Conservation (phyloP, 768 basidiomycete species). For the Mycena alexandri region DNA sequence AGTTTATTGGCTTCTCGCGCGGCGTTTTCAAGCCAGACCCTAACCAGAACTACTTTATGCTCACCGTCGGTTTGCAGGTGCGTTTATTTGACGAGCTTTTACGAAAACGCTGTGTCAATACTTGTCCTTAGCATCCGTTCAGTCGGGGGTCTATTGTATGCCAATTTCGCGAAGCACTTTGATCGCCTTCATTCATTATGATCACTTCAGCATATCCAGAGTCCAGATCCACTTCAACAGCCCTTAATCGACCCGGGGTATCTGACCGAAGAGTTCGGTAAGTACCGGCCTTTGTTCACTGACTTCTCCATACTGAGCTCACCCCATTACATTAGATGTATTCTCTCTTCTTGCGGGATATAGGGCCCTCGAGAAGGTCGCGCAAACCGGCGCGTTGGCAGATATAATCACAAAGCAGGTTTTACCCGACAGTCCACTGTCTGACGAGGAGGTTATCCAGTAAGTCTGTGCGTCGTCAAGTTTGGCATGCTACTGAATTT, state of each 20-base stretch:
- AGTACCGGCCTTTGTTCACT: too few species aligned
- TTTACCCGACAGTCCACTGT: background rate
- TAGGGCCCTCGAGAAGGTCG: constrained; percentile 8
- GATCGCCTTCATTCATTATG: background rate
- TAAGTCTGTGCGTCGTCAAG: background rate
- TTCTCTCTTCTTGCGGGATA: constrained; percentile 15
- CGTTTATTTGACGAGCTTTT: background rate
- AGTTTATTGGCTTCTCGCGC: constrained; percentile 17
- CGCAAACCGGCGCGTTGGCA: constrained; percentile 12
- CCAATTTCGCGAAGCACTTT: background rate
- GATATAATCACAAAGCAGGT: constrained; percentile 11
- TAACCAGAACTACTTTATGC: constrained; percentile 4
- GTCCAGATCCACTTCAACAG: constrained; percentile 19
- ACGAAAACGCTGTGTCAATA: background rate
- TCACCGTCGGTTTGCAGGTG: constrained; percentile 19
- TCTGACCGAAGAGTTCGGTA: constrained; percentile 26
- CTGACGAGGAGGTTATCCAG: constrained; percentile 18
- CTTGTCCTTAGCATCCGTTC: constrained; percentile 20
- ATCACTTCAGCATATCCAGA: constrained; percentile 26
- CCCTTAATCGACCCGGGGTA: constrained; percentile 20
- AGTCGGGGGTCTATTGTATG: constrained; percentile 27
- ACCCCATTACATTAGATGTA: constrained; percentile 3
- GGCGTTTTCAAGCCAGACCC: constrained; percentile 14
- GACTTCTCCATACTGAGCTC: background rate
- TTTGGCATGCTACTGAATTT: background rate